Percentiles rank a stretch among this genome's conserved stretches.
Conservation (phyloP, 1,284 basidiomycete genomes). For the Sporisorium graminicola region DNA sequence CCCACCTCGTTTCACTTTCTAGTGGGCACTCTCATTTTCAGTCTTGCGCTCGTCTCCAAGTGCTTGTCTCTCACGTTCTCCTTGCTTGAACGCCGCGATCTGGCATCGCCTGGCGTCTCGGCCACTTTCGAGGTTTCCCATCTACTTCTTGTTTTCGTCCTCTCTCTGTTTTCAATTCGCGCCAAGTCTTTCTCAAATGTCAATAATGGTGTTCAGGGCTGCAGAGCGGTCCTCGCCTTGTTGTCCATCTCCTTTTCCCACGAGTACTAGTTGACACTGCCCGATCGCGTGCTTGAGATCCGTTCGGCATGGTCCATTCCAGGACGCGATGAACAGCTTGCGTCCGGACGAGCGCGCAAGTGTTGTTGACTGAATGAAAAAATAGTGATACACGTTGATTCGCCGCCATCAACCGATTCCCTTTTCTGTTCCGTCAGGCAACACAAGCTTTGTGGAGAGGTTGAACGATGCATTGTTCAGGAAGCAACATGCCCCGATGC, state of each 20-base stretch:
- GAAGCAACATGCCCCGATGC: background rate
- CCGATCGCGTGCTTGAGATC: too few species aligned
- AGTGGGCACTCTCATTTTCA: background rate
- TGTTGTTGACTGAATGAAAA: too few species aligned
- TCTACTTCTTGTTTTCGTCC: background rate
- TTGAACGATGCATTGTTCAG: background rate
- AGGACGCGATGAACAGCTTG: too few species aligned
- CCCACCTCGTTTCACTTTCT: background rate
- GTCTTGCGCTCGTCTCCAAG: background rate
- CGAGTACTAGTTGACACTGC: too few species aligned
- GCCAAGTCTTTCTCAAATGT: constrained; percentile 10
- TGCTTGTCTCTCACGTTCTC: background rate
- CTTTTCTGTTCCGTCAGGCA: background rate
- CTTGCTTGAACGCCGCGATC: constrained; percentile 10
- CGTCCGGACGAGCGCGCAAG: too few species aligned
- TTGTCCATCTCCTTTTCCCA: background rate
- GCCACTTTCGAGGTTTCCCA: background rate
- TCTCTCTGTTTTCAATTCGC: background rate
- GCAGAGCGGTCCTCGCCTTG: constrained; percentile 25
- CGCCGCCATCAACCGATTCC: background rate
- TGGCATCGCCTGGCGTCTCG: constrained; percentile 8
- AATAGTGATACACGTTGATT: too few species aligned
- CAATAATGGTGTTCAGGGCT: constrained; percentile 15
- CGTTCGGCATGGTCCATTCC: too few species aligned
- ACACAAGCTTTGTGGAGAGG: background rate